Conservation (phyloP, 2,329 filamentous ascomycete genomes). For the Lasiodiplodia hormozganensis region DNA sequence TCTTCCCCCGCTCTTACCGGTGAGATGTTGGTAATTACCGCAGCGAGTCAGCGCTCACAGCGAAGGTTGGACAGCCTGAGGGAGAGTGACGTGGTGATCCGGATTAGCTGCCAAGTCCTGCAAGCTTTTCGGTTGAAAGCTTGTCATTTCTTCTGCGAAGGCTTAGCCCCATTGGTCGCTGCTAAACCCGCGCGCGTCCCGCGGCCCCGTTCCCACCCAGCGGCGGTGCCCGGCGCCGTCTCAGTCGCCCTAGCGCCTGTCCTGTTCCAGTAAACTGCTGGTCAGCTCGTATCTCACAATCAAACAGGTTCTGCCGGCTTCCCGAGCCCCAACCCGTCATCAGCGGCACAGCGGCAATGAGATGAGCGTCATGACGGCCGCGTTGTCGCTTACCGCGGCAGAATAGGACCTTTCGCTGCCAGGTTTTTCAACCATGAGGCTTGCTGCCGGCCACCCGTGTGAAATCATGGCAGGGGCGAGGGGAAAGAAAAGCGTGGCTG, state of each 20-base stretch:
- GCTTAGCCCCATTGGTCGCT: slow-evolving; percentile 17
- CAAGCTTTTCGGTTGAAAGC: slow-evolving; percentile 21
- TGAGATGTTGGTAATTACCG: background rate
- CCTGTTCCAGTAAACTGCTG: background rate
- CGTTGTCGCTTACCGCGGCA: background rate
- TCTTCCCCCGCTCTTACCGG: background rate
- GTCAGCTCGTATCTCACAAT: slow-evolving; percentile 12
- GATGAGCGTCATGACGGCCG: background rate
- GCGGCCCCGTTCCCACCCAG: background rate
- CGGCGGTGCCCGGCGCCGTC: background rate
- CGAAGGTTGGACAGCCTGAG: background rate
- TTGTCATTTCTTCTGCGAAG: slow-evolving; percentile 14
- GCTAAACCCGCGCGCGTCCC: background rate
- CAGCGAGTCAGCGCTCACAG: slow-evolving; percentile 3
- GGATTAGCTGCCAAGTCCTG: slow-evolving; percentile 2
- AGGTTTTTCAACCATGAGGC: too few relatives aligned
- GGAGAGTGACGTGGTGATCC: background rate
- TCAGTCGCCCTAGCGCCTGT: background rate
- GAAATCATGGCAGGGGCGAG: background rate
- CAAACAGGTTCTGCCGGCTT: background rate
- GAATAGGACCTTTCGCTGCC: background rate
- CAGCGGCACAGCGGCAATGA: background rate
- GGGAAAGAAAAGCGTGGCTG: background rate
- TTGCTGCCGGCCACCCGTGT: too few relatives aligned
- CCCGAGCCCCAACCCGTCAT: background rate